Percentiles rank a stretch among this genome's conserved stretches.
Evolutionary conservation across 306 rosid genomes (phyloP).

Genomic region (Biancaea sappan): DNA sequence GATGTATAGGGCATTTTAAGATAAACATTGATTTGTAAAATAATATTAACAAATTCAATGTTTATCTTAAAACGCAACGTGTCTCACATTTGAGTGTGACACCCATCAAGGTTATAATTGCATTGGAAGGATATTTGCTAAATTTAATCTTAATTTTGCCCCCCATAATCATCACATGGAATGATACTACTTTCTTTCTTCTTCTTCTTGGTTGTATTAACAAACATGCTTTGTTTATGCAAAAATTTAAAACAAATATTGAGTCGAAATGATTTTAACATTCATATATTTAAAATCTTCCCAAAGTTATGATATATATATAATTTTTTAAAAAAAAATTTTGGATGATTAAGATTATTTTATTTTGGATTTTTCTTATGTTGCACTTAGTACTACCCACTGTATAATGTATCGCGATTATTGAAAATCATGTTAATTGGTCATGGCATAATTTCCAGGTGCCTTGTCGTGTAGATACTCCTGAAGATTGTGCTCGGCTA

Average conservation of each 20-base stretch:
- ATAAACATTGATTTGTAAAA: too few species aligned
- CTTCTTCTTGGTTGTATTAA: background rate
- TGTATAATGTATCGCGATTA: conserved; percentile 12
- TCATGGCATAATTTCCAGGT: conserved; percentile 54
- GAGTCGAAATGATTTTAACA: background rate
- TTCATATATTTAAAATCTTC: background rate
- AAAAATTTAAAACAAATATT: background rate
- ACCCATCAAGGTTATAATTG: background rate
- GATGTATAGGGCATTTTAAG: too few species aligned
- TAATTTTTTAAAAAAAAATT: background rate
- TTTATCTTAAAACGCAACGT: too few species aligned
- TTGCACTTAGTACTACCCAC: background rate
- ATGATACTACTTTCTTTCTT: background rate
- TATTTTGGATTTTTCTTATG: background rate
- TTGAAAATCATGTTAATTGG: conserved; percentile 28
- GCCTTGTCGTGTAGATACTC: conserved; percentile 76
- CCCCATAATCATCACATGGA: background rate
- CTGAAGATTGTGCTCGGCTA: conserved; percentile 31
- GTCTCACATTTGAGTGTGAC: background rate
- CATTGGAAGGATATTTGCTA: background rate
- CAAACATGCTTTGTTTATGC: background rate
- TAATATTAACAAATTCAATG: too few species aligned
- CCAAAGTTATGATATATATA: background rate
- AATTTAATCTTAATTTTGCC: conserved; percentile 3
- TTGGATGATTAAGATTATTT: background rate